A percentile compares a stretch with the other conserved stretches of the same genome.
These are phyloP conservation scores for Ogataea dorogensis DNA, from an alignment of 805 yeast genomes.

Conservation along the genomic window DNA sequence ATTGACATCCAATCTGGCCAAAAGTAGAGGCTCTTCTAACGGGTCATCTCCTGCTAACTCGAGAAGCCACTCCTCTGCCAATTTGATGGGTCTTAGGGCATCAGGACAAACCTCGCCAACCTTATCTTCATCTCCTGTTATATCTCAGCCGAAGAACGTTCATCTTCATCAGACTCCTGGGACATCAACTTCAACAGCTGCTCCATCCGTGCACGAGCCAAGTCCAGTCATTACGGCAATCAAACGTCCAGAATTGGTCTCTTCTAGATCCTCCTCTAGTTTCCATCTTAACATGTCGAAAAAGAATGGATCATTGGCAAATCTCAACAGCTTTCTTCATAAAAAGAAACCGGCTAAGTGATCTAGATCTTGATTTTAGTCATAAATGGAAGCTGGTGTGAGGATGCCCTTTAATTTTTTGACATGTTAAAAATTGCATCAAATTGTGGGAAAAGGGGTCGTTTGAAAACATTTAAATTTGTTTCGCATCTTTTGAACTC, in stretches of 20 bases:
- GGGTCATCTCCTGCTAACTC: slow-evolving; percentile 42
- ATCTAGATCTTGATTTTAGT: background rate
- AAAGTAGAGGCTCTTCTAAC: slow-evolving; percentile 33
- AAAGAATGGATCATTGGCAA: slow-evolving; percentile 28
- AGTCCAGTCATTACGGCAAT: slow-evolving; percentile 4
- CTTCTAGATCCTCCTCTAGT: slow-evolving; percentile 20
- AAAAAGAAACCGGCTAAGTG: slow-evolving; percentile 15
- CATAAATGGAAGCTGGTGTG: slow-evolving; percentile 4
- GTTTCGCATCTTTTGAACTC: slow-evolving; percentile 6
- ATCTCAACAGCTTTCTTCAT: slow-evolving; percentile 22
- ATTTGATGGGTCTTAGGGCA: slow-evolving; percentile 19
- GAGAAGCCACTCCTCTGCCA: slow-evolving; percentile 37
- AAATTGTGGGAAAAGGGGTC: slow-evolving; percentile 12
- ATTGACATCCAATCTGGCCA: slow-evolving; percentile 28
- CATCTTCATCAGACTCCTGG: slow-evolving; percentile 9
- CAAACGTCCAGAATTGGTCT: slow-evolving; percentile 21
- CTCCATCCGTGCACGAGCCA: slow-evolving; percentile 4
- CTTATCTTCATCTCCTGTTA: slow-evolving; percentile 1
- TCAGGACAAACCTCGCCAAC: slow-evolving; percentile 7
- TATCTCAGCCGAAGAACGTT: slow-evolving; percentile 13
- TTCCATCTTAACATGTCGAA: slow-evolving; percentile 21
- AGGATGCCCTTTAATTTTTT: slow-evolving; percentile 4
- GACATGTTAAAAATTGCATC: slow-evolving; percentile 22
- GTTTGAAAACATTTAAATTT: slow-evolving; percentile 11
- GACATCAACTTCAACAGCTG: slow-evolving; percentile 3